A percentile compares a stretch with the other conserved stretches of the same genome.
Evolutionary conservation across 1,284 basidiomycete genomes (phyloP).

Genomic region (Agroathelia rolfsii): DNA sequence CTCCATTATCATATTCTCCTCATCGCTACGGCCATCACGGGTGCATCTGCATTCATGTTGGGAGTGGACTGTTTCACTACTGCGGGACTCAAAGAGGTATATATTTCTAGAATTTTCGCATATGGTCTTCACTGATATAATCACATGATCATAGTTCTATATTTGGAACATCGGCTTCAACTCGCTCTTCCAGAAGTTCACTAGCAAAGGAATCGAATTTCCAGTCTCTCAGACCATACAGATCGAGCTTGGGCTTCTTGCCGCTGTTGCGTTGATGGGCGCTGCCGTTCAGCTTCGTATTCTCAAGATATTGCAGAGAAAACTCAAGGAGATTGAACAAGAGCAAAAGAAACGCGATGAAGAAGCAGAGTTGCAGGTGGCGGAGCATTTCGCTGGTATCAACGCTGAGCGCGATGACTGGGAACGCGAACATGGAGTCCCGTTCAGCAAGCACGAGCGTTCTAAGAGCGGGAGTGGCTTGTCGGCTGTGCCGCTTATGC

Average conservation of each 20-base stretch:
- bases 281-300: constrained; percentile 86
- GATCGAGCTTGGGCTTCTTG: constrained; percentile 86
- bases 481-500: constrained; percentile 48
- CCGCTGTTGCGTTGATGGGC: constrained; percentile 75
- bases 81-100: constrained; percentile 83
- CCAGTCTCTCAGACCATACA: constrained; percentile 86
- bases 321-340: constrained; percentile 69
- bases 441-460: constrained; percentile 48
- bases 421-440: constrained; percentile 74
- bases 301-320: constrained; percentile 67
- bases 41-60: constrained; percentile 86
- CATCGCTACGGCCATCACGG: constrained; percentile 78
- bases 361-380: constrained; percentile 68
- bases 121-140: constrained; percentile 8
- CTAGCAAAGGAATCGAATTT: constrained; percentile 58
- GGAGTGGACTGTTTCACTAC: constrained; percentile 92
- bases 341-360: constrained; percentile 69
- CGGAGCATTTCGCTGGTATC: constrained; percentile 59
- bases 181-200: constrained; percentile 68
- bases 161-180: constrained; percentile 88
- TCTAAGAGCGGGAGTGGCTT: constrained; percentile 48
- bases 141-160: constrained; percentile 59
- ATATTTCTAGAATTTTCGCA: too few relatives aligned
- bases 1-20: constrained; percentile 77
- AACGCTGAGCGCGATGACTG: constrained; percentile 72